phyloP scores from a whole-genome alignment of 2,329 filamentous ascomycete species.

The Orbilia brochopaga region DNA sequence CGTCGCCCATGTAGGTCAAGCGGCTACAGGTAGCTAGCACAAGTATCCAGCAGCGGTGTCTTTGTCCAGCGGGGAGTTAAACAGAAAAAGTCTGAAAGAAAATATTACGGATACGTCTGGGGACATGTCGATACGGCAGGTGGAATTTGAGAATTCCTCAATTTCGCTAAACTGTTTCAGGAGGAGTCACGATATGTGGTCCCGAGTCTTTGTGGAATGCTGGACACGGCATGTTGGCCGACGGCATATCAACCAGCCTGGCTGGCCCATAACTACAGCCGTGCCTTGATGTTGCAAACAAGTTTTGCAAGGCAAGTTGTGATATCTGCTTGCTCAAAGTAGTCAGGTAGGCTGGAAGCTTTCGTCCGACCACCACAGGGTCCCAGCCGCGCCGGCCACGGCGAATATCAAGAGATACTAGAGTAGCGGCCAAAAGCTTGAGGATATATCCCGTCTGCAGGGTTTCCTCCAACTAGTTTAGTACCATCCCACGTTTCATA shows the following conservation, averaged over 20 bases:
- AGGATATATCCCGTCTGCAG: background rate
- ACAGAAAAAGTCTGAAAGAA: background rate
- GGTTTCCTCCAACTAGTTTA: background rate
- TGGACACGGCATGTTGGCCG: slow-evolving; percentile 3
- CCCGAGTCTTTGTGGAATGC: slow-evolving; percentile 42
- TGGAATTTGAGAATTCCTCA: slow-evolving; percentile 1
- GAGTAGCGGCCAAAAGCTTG: too few relatives aligned
- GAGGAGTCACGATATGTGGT: slow-evolving; percentile 45
- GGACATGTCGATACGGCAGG: slow-evolving; percentile 7
- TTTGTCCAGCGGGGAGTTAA: background rate
- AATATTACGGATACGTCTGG: slow-evolving; percentile 12
- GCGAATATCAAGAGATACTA: background rate
- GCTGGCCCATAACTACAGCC: background rate
- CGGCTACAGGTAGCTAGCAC: background rate
- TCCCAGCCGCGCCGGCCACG: background rate
- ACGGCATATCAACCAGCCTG: background rate
- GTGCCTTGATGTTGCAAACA: too few relatives aligned
- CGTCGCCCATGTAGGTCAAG: slow-evolving; percentile 1
- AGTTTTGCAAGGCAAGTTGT: too few relatives aligned
- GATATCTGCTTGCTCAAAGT: background rate
- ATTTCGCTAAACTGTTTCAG: slow-evolving; percentile 31
- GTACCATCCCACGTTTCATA: slow-evolving; percentile 33
- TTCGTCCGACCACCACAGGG: background rate
- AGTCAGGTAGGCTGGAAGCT: background rate
- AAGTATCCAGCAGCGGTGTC: too few relatives aligned